Evolutionary conservation across 2,329 filamentous ascomycete genomes (phyloP).

Genomic region (Pezicula radicicola): DNA sequence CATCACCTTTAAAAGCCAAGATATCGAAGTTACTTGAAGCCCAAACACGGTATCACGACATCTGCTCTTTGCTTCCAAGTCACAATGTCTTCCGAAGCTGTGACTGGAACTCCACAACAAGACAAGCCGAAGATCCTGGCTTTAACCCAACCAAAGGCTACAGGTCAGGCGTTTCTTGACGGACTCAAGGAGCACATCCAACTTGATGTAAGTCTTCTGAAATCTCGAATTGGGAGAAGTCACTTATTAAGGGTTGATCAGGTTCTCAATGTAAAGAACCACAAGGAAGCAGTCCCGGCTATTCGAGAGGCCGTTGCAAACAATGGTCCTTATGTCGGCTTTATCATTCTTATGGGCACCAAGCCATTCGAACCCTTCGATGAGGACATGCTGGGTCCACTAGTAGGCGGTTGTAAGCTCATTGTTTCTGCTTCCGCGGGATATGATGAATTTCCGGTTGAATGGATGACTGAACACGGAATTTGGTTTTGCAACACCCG

Average conservation of each 20-base stretch:
- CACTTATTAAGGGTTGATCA: background rate
- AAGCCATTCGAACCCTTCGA: conserved; percentile 47
- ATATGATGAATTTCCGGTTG: conserved; percentile 44
- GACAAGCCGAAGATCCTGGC: no score
- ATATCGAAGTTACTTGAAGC: no score
- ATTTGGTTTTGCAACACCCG: conserved; percentile 53
- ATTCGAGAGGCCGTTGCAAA: conserved; percentile 33
- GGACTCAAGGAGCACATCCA: no score
- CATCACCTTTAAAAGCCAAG: no score
- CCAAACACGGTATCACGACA: no score
- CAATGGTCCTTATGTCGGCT: conserved; percentile 41
- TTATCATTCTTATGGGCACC: conserved; percentile 47
- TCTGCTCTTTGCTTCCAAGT: no score
- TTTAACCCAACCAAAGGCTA: no score
- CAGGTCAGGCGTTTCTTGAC: no score
- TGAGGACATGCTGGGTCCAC: conserved; percentile 35
- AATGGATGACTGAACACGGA: conserved; percentile 36
- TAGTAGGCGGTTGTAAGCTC: conserved; percentile 40
- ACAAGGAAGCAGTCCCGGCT: conserved; percentile 31
- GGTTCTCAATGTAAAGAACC: conserved; percentile 33
- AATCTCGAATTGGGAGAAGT: no score
- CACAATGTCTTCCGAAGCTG: no score
- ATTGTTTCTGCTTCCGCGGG: conserved; percentile 44
- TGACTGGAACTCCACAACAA: no score
- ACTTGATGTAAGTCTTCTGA: no score